Percentiles rank a stretch among this genome's conserved stretches.
Conservation (phyloP, 768 basidiomycete genomes). For the Boletus sp. region DNA sequence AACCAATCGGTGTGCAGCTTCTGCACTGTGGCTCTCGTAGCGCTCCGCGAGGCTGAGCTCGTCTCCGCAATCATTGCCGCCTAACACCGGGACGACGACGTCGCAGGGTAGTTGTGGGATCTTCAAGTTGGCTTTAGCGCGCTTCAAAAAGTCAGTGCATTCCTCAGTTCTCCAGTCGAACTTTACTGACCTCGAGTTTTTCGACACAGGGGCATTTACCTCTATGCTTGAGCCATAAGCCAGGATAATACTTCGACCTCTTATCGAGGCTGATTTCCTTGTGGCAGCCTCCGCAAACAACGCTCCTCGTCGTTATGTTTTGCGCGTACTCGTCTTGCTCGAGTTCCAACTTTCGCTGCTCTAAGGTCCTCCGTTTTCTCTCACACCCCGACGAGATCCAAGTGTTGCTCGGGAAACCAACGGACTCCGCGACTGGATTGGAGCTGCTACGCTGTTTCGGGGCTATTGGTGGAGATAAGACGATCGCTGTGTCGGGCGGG, state of each 20-base stretch:
- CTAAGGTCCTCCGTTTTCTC: slow-evolving; percentile 29
- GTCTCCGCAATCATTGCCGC: not conserved
- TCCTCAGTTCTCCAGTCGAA: not conserved
- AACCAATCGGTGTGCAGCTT: not conserved
- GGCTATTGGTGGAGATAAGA: slow-evolving; percentile 4
- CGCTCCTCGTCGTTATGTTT: slow-evolving; percentile 26
- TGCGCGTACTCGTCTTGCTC: slow-evolving; percentile 30
- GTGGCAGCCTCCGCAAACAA: slow-evolving; percentile 29
- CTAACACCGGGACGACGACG: not conserved
- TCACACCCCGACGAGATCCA: slow-evolving; percentile 22
- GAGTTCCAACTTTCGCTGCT: slow-evolving; percentile 27
- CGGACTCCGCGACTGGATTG: not conserved
- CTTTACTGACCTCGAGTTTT: slow-evolving; percentile 26
- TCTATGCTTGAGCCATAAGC: slow-evolving; percentile 35
- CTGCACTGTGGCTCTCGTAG: not conserved
- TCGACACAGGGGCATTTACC: slow-evolving; percentile 27
- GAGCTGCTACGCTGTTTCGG: slow-evolving; percentile 1
- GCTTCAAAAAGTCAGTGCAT: slow-evolving; percentile 21
- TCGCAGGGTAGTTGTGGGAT: not conserved
- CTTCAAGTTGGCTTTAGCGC: slow-evolving; percentile 2
- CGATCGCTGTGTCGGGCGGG: slow-evolving; percentile 10
- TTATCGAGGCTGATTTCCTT: slow-evolving; percentile 36
- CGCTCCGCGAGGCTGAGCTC: not conserved
- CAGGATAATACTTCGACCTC: slow-evolving; percentile 35
- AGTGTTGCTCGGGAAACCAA: not conserved